phyloP scores from a whole-genome alignment of 768 basidiomycete species.

The Xanthoconium stramineum region DNA sequence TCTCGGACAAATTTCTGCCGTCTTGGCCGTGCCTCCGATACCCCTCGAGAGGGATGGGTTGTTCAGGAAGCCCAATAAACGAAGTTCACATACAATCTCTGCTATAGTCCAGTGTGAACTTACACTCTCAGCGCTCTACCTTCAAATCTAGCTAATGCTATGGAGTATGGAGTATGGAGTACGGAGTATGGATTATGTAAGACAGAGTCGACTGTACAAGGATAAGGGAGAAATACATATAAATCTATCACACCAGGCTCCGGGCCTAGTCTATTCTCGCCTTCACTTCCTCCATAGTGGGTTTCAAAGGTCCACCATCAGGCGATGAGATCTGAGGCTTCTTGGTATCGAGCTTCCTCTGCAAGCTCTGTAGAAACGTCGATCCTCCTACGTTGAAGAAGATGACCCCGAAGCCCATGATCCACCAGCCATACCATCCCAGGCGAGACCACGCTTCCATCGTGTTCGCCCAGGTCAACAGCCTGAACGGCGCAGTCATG shows the following conservation, averaged over 20 bases:
- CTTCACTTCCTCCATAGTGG: neutral
- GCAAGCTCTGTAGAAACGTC: constrained; percentile 47
- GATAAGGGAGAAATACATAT: neutral
- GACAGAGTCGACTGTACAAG: no score
- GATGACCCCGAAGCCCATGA: constrained; percentile 55
- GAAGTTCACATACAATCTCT: no score
- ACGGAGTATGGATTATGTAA: no score
- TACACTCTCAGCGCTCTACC: no score
- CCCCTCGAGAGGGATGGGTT: no score
- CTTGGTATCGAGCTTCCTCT: constrained; percentile 31
- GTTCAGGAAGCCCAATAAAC: no score
- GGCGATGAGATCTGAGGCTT: neutral
- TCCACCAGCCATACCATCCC: constrained; percentile 76
- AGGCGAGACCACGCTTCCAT: constrained; percentile 67
- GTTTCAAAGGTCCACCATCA: neutral
- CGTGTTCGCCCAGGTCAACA: constrained; percentile 61
- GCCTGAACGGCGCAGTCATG: constrained; percentile 77
- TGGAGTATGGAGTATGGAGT: no score
- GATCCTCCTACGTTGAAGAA: constrained; percentile 82
- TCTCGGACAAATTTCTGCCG: no score
- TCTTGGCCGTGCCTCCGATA: no score
- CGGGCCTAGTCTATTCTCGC: neutral
- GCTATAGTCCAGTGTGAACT: no score
- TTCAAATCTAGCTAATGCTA: no score
- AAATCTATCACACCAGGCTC: no score